Evolutionary conservation across 1,284 basidiomycete species (phyloP).

Genomic region (Taiwanofungus camphoratus): DNA sequence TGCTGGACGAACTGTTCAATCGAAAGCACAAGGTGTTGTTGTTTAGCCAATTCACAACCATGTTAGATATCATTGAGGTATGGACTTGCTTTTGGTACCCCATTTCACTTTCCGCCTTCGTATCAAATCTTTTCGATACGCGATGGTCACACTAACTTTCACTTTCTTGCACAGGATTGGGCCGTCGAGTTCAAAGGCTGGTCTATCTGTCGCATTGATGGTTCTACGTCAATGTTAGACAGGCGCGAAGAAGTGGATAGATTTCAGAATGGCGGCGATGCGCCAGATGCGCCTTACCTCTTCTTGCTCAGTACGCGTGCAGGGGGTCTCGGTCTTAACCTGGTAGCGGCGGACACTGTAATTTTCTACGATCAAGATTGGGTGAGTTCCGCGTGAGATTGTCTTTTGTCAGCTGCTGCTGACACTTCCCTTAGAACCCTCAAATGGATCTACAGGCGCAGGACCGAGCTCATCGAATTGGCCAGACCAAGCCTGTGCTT

Average conservation of each 20-base stretch:
- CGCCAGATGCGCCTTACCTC: slow-evolving; percentile 62
- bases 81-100: too few species aligned
- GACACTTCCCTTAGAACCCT: slow-evolving; percentile 66
- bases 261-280: slow-evolving; percentile 77
- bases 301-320: slow-evolving; percentile 92
- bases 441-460: slow-evolving; percentile 97
- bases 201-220: slow-evolving; percentile 88
- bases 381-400: slow-evolving; percentile 42
- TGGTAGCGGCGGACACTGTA: slow-evolving; percentile 91
- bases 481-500: slow-evolving; percentile 84
- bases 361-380: slow-evolving; percentile 96
- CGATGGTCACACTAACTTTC: too few species aligned
- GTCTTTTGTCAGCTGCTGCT: too few species aligned
- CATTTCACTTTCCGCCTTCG: too few species aligned
- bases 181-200: slow-evolving; percentile 76
- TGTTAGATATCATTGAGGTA: slow-evolving; percentile 93
- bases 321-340: slow-evolving; percentile 89
- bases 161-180: slow-evolving; percentile 64
- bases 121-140: too few species aligned
- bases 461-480: slow-evolving; percentile 93
- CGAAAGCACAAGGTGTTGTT: slow-evolving; percentile 86
- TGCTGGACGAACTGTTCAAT: slow-evolving; percentile 82
- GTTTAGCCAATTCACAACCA: slow-evolving; percentile 94
- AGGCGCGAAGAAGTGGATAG: slow-evolving; percentile 80
- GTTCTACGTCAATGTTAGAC: slow-evolving; percentile 70